Evolutionary conservation across 1,139 yeast genomes (phyloP), one percentile per base, ranked within the genome.

Genomic region (Arxiozyma slooffiae): DNA sequence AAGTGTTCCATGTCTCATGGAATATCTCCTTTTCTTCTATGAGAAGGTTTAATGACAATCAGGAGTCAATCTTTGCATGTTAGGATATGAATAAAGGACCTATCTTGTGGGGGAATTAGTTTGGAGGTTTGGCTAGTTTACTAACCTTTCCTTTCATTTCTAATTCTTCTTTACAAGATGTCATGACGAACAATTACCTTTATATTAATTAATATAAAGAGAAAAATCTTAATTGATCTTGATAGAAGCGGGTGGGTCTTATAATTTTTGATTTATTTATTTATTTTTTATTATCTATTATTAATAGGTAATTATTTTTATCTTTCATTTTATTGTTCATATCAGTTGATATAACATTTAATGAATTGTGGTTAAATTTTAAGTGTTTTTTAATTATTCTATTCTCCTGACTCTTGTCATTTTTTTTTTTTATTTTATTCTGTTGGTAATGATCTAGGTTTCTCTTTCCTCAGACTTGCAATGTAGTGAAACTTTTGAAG

Each of bases 201-300:
- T 38, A 30, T n/a, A 24, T 40, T 36, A n/a, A n/a, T n/a, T n/a
- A 36, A 38, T 41, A 24, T 16, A 36, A 17, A 21, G 47, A 23
- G 43, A 18, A 34, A 46, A 46, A 30, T 39, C 36, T 42, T 42
- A 21, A 26, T 42, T 38, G 41, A 37, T 37, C 66, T 67, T 68
- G 67, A 68, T 67, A 68, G 75, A 69, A 71, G 72, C 66, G 87
- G 80, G 84, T 81, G 87, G 87, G 81, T 80, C 88, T 83, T 83
- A 76, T 72, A 85, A 85, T 85, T 85, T 85, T 85, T 85, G 92
- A 79, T 82, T 78, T 80, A 75, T 55, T 47, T 55, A 39, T 26
- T 38, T 36, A 41, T 39, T 38, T 41, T 46, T 36, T 50, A 48
- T 39, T 34, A 38, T 42, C 23, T 48, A 18, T 34, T 22, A 17